Base-by-base conservation (phyloP, 495 filamentous ascomycete genomes). In the Apiosordaria backusii region DNA sequence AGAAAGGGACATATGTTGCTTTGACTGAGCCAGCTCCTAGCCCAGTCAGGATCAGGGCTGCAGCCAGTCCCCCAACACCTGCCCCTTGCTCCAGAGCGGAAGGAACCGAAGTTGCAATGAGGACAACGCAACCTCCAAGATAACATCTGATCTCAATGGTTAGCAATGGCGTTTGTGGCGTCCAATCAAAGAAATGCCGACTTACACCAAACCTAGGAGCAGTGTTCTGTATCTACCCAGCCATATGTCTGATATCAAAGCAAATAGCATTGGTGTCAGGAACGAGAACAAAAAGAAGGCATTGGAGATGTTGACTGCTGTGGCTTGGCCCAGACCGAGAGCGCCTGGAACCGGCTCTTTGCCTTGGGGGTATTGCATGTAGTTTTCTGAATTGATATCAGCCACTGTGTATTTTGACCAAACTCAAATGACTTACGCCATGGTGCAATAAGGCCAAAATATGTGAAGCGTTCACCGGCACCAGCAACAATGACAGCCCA, bases 11-110 rank as follows among this genome's bases (percentile, higher is more conserved):
- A 64, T 84, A 62, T 25, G 83, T 86, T 29, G 82, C 77, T 74
- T 85, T 86, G 72, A 86, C 81, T 57, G 80, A 80, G 57, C 83
- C 83, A 29, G 78, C 79, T 53, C 81, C 81, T n/a, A 84, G 68
- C 40, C 79, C 84, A 62, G 84, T 82, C 29, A 85, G 69, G 7
- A 84, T 64, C 69, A 80, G 77, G 19, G 71, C 70, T 22, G 67
- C 71, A 26, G 77, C 71, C 24, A 81, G 70, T 3, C 77, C 76
- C 22, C 74, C 75, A 50, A 83, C 72, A 0, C 80, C 75, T 24
- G 83, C 72, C 4, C 84, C 84, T 27, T 69, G 74, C 24, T 83
- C 76, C 13, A 88, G 74, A 4, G 83, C 71, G 0, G 73, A 67
- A 3, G 85, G 85, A 4, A 86, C 74, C 0, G 82, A 82, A 18